These are phyloP conservation scores for Emergomyces orientalis DNA, from an alignment of 2,329 filamentous ascomycete species.

Conservation along the genomic window DNA sequence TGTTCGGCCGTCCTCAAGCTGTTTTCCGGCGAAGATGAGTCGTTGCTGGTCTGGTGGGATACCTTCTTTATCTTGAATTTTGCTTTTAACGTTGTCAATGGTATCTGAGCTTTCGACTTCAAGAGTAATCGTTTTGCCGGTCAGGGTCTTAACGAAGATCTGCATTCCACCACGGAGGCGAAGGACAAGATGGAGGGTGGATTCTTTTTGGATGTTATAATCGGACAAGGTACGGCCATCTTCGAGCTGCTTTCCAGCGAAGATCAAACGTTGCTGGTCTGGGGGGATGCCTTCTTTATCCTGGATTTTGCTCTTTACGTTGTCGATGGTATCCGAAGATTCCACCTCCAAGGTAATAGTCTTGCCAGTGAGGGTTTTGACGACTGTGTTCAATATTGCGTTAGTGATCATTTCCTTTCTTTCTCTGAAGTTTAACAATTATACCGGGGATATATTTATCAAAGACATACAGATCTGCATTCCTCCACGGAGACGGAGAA, in stretches of 20 bases:
- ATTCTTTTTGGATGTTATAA: slow-evolving; percentile 96
- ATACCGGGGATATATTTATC: not conserved
- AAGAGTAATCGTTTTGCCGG: slow-evolving; percentile 86
- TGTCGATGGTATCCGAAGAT: slow-evolving; percentile 81
- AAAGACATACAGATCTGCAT: slow-evolving; percentile 52
- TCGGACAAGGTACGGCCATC: slow-evolving; percentile 83
- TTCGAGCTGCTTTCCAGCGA: slow-evolving; percentile 92
- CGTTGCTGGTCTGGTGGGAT: slow-evolving; percentile 94
- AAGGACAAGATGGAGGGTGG: slow-evolving; percentile 73
- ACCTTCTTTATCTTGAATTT: slow-evolving; percentile 74
- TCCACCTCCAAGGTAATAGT: slow-evolving; percentile 60
- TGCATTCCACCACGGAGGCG: slow-evolving; percentile 74
- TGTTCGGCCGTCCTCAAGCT: slow-evolving; percentile 84
- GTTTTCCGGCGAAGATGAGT: slow-evolving; percentile 87
- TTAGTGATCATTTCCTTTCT: slow-evolving; percentile 12
- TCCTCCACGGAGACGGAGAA: slow-evolving; percentile 61
- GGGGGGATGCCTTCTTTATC: slow-evolving; percentile 96
- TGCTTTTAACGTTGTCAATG: slow-evolving; percentile 88
- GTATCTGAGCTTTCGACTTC: slow-evolving; percentile 85
- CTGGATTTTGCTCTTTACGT: slow-evolving; percentile 94
- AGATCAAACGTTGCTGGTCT: slow-evolving; percentile 92
- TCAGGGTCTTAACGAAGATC: slow-evolving; percentile 50
- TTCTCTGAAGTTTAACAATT: no score
- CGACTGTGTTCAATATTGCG: slow-evolving; percentile 30
- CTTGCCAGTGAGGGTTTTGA: slow-evolving; percentile 53